Evolutionary conservation across 495 filamentous ascomycete species (phyloP).

Genomic region (Daldinia caldariorum): DNA sequence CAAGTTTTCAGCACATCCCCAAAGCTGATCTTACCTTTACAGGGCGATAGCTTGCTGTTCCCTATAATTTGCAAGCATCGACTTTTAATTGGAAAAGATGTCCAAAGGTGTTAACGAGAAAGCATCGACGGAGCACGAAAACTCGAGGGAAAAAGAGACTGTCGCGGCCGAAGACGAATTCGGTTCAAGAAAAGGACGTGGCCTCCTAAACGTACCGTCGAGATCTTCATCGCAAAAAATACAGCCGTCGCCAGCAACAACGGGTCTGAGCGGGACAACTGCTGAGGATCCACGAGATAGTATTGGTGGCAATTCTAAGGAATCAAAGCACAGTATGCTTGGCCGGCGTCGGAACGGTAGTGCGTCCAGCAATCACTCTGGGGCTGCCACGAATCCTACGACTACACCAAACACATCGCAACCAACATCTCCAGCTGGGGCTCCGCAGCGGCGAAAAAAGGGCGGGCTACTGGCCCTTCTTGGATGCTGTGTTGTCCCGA

Average conservation of each 20-base stretch:
- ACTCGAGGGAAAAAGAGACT: slow-evolving; percentile 59
- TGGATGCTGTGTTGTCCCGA: slow-evolving; percentile 79
- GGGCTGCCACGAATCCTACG: slow-evolving; percentile 58
- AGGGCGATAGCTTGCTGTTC: slow-evolving; percentile 29
- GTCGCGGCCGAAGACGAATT: slow-evolving; percentile 55
- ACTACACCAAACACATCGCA: slow-evolving; percentile 58
- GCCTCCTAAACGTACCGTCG: slow-evolving; percentile 69
- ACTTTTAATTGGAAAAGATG: slow-evolving; percentile 47
- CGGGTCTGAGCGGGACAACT: slow-evolving; percentile 72
- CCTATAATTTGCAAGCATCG: slow-evolving; percentile 22
- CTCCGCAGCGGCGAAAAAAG: slow-evolving; percentile 67
- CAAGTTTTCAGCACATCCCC: neutral
- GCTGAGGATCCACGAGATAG: slow-evolving; percentile 69
- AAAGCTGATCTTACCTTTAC: slow-evolving; percentile 12
- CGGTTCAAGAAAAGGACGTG: slow-evolving; percentile 65
- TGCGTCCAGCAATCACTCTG: slow-evolving; percentile 62
- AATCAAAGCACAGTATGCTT: slow-evolving; percentile 75
- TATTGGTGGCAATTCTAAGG: slow-evolving; percentile 66
- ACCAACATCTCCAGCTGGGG: slow-evolving; percentile 57
- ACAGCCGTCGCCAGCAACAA: slow-evolving; percentile 68
- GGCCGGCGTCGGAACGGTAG: slow-evolving; percentile 74
- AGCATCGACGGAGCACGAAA: slow-evolving; percentile 51
- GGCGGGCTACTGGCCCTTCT: slow-evolving; percentile 75
- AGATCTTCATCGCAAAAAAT: slow-evolving; percentile 75
- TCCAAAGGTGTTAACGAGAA: slow-evolving; percentile 51